A percentile compares a stretch with the other conserved stretches of the same genome.
These are phyloP conservation scores for Hygrophorus russula DNA, from an alignment of 768 basidiomycete species.

Conservation along the genomic window DNA sequence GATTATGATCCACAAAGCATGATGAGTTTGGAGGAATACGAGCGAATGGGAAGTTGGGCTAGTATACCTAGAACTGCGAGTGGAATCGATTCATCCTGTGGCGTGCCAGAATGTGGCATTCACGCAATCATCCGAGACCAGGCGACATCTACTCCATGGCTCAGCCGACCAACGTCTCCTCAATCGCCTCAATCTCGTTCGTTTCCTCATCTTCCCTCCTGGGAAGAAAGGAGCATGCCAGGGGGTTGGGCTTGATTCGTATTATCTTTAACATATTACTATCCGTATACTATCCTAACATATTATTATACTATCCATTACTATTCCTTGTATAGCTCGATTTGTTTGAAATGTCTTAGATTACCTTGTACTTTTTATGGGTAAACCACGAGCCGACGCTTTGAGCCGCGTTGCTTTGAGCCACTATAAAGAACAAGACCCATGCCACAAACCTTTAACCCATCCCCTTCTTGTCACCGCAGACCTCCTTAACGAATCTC, in stretches of 20 bases:
- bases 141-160: slow-evolving; percentile 6
- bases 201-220: slow-evolving; percentile 7
- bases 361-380: slow-evolving; percentile 1
- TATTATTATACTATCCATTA: too few relatives aligned
- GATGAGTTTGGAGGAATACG: slow-evolving; percentile 38
- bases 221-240: slow-evolving; percentile 26
- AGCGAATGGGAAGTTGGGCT: slow-evolving; percentile 38
- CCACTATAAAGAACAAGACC: not conserved
- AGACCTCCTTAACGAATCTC: not conserved
- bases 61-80: slow-evolving; percentile 9
- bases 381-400: too few relatives aligned
- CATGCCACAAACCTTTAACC: not conserved
- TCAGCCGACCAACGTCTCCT: slow-evolving; percentile 5
- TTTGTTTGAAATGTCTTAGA: not conserved
- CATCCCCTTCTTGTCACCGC: not conserved
- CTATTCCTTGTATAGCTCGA: too few relatives aligned
- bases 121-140: slow-evolving; percentile 11
- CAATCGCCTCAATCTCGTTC: slow-evolving; percentile 13
- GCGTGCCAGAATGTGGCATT: slow-evolving; percentile 11
- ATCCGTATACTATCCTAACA: too few relatives aligned
- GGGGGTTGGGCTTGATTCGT: slow-evolving; percentile 27
- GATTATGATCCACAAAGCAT: slow-evolving; percentile 16
- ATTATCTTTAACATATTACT: too few relatives aligned
- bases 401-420: not conserved
- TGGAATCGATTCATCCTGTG: slow-evolving; percentile 10